phyloP scores from a whole-genome alignment of 768 basidiomycete species.

The Russula griseocarnosa region DNA sequence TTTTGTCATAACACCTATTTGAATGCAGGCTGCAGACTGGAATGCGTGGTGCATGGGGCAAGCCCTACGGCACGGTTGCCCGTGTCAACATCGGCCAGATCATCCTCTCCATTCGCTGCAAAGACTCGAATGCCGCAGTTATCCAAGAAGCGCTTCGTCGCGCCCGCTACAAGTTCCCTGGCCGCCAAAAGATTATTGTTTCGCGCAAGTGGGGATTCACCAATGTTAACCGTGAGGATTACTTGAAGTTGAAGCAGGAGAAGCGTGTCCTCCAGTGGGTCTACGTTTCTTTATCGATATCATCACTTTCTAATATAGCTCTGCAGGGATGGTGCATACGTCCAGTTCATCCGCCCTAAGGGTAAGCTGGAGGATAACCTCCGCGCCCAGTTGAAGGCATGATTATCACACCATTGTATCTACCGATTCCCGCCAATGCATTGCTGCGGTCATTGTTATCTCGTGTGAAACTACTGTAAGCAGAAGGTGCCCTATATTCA shows the following conservation, averaged over 20 bases:
- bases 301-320: conserved; percentile 15
- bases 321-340: conserved; percentile 86
- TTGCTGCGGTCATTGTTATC: conserved; percentile 16
- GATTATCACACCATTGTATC: conserved; percentile 34
- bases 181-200: conserved; percentile 94
- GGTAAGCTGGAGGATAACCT: conserved; percentile 84
- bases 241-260: conserved; percentile 81
- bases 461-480: background rate
- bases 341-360: conserved; percentile 88
- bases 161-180: conserved; percentile 99
- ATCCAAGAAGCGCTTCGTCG: conserved; percentile 97
- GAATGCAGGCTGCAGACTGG: conserved; percentile 76
- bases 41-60: conserved; percentile 99
- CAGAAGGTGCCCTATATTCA: conserved; percentile 56
- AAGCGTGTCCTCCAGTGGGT: conserved; percentile 86
- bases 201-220: conserved; percentile 99
- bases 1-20: background rate
- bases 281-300: background rate
- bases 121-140: conserved; percentile 80
- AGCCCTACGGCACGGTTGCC: conserved; percentile 93
- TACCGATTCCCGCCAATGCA: conserved; percentile 29
- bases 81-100: conserved; percentile 97
- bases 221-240: conserved; percentile 85
- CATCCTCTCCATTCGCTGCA: conserved; percentile 87
- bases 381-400: conserved; percentile 75